phyloP scores from a whole-genome alignment of 2,329 filamentous ascomycete genomes.

The Paraphoma sp. region DNA sequence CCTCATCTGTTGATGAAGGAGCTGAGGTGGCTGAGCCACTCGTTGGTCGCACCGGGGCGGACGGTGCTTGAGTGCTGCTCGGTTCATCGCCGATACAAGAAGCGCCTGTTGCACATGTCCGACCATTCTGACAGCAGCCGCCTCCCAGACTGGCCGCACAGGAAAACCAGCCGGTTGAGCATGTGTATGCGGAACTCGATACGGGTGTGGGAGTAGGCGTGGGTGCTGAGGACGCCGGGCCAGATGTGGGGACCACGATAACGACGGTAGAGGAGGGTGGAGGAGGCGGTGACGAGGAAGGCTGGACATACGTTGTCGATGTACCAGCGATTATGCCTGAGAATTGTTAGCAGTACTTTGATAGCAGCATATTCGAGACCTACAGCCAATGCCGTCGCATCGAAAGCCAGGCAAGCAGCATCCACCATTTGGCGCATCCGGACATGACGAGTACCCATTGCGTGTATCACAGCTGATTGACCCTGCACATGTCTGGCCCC shows the following conservation, averaged over 20 bases:
- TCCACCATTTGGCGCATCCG: slow-evolving; percentile 70
- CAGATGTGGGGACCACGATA: slow-evolving; percentile 45
- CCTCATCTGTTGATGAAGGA: slow-evolving; percentile 72
- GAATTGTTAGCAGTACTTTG: slow-evolving; percentile 4
- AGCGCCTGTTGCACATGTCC: slow-evolving; percentile 50
- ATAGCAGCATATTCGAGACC: slow-evolving; percentile 39
- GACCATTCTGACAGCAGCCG: slow-evolving; percentile 57
- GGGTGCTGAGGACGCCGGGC: slow-evolving; percentile 23
- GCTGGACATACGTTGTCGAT: slow-evolving; percentile 38
- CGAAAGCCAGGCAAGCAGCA: slow-evolving; percentile 77
- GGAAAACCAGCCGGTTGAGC: slow-evolving; percentile 54
- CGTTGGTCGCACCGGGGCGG: slow-evolving; percentile 52
- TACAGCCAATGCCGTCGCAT: slow-evolving; percentile 75
- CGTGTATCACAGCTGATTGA: slow-evolving; percentile 66
- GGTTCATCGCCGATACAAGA: slow-evolving; percentile 46
- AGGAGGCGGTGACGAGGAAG: slow-evolving; percentile 36
- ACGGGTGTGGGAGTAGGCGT: slow-evolving; percentile 11
- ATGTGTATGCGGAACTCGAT: slow-evolving; percentile 47
- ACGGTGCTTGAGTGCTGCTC: slow-evolving; percentile 44
- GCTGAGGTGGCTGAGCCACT: slow-evolving; percentile 51
- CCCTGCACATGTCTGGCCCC: slow-evolving; percentile 68
- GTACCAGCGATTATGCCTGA: slow-evolving; percentile 39
- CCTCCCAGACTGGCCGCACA: slow-evolving; percentile 56
- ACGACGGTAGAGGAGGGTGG: slow-evolving; percentile 46
- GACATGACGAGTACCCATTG: slow-evolving; percentile 68